phyloP scores from a whole-genome alignment of 208 protist species.

The Trypanosoma platydactyli region DNA sequence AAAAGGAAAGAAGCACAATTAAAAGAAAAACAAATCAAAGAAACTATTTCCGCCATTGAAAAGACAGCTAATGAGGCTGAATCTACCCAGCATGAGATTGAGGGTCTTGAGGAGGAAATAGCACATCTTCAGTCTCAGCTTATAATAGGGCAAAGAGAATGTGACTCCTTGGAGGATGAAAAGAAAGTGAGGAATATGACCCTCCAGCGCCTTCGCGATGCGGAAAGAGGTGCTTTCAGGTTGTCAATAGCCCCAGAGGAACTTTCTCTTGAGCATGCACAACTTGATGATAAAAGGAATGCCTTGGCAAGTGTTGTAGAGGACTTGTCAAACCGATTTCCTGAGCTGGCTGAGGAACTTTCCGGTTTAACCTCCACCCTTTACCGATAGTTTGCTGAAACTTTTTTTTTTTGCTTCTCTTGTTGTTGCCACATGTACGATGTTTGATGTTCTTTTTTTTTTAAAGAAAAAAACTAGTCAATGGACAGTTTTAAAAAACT shows the following conservation, averaged over 20 bases:
- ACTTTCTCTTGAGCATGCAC: slow-evolving; percentile 36
- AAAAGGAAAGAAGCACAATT: slow-evolving; percentile 84
- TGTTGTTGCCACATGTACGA: background rate
- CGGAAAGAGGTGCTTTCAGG: slow-evolving; percentile 79
- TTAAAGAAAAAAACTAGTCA: too few species aligned
- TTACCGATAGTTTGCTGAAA: background rate
- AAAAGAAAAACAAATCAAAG: slow-evolving; percentile 81
- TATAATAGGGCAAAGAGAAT: slow-evolving; percentile 52
- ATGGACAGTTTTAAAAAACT: background rate
- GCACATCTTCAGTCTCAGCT: slow-evolving; percentile 66
- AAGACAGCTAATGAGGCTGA: slow-evolving; percentile 74
- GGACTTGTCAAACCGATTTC: slow-evolving; percentile 67
- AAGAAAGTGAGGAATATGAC: slow-evolving; percentile 75
- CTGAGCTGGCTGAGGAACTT: slow-evolving; percentile 63
- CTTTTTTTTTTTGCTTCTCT: background rate
- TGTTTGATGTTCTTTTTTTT: too few species aligned
- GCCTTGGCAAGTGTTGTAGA: slow-evolving; percentile 71
- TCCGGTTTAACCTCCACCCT: slow-evolving; percentile 22
- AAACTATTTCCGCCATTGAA: slow-evolving; percentile 80
- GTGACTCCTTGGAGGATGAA: slow-evolving; percentile 71
- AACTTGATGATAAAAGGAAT: slow-evolving; percentile 63
- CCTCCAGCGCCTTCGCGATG: slow-evolving; percentile 83
- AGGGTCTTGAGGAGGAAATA: slow-evolving; percentile 68
- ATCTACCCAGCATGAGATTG: slow-evolving; percentile 68
- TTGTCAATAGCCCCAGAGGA: slow-evolving; percentile 77